Base-by-base conservation (phyloP, 1,284 basidiomycete species). In the Phellopilus nigrolimitatus region DNA sequence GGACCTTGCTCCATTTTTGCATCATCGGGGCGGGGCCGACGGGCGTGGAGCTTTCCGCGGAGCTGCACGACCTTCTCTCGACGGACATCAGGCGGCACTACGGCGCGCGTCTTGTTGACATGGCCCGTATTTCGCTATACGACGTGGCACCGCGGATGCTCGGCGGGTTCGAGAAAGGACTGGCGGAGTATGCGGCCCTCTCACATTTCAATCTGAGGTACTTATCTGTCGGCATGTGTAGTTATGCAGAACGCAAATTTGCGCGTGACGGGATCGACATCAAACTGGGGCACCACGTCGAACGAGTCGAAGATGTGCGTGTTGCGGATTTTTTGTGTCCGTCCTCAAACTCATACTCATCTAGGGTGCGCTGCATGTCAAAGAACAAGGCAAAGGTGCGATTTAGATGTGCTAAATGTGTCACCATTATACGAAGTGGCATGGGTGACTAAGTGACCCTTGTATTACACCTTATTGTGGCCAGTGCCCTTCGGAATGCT, bases 31-130 rank as follows among this genome's bases (percentile, higher is more conserved):
- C 82, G 33, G 84, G 84, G 10, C 84, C 83, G 1, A 86, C 84
- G 4, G 90, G 90, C 2, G 83, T 91, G 49, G 91, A 93, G 65
- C 91, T 92, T 60, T 79, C 87, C 0, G 90, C 91, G 6, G 93
- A 95, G 66, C 67, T 97, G 51, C 82, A 90, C 56, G 92, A 97
- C 64, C 74, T 95, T 36, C 73, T 94, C 50, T 79, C 82, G 51
- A 76, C 82, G 24, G 93, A 97, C 57, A 77, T 94, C 4, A 63
- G 73, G n/a, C 68, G 70, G 36, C 73, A 84, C 59, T 89, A 83
- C 61, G 49, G 48, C 3, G 85, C 86, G 3, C 61, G 69, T 3
- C 72, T 91, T 51, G 76, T 80, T 51, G 73, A 73, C 54, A 61
- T 87, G 54, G 74, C 81, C 8, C 79, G 75, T 63, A 95, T 84